These are phyloP conservation scores for Ophiosphaerella herpotricha DNA, from an alignment of 2,329 filamentous ascomycete species.

Conservation along the genomic window DNA sequence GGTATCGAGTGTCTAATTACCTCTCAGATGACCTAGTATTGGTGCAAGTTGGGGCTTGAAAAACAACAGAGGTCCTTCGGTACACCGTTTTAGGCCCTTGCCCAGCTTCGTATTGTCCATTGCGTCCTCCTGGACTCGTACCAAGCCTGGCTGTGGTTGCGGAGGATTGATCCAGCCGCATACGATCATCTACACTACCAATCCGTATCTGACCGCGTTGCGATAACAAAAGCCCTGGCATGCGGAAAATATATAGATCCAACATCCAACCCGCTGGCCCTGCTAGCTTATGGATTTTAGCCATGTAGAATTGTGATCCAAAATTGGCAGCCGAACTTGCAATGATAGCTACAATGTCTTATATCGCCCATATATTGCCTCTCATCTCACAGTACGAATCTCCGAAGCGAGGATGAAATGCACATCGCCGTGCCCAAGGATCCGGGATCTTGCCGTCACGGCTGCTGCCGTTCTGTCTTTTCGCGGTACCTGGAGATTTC, in stretches of 20 bases:
- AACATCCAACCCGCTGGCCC: slow-evolving; percentile 24
- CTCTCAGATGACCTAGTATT: too few relatives aligned
- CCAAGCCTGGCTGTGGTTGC: slow-evolving; percentile 1
- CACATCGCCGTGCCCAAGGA: slow-evolving; percentile 27
- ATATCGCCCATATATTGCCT: slow-evolving; percentile 36
- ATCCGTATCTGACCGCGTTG: slow-evolving; percentile 23
- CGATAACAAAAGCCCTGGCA: slow-evolving; percentile 15
- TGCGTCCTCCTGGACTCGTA: too few relatives aligned
- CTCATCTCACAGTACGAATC: slow-evolving; percentile 38
- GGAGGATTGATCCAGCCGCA: neutral
- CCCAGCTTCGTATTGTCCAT: too few relatives aligned
- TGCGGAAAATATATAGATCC: slow-evolving; percentile 32
- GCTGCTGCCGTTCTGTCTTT: slow-evolving; percentile 25
- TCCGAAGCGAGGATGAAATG: slow-evolving; percentile 28
- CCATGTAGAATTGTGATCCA: slow-evolving; percentile 33
- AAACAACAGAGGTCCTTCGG: too few relatives aligned
- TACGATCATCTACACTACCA: neutral
- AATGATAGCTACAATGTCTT: slow-evolving; percentile 43
- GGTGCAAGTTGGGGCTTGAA: too few relatives aligned
- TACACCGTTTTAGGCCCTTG: too few relatives aligned
- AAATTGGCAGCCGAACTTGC: slow-evolving; percentile 42
- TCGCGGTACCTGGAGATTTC: neutral
- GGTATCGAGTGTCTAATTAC: too few relatives aligned
- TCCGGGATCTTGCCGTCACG: slow-evolving; percentile 21
- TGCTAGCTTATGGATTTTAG: slow-evolving; percentile 34